Percentiles rank a stretch among this genome's conserved stretches.
Conservation (phyloP, 371 early-diverging fungal genomes). For the Syncephalastrum sp. region DNA sequence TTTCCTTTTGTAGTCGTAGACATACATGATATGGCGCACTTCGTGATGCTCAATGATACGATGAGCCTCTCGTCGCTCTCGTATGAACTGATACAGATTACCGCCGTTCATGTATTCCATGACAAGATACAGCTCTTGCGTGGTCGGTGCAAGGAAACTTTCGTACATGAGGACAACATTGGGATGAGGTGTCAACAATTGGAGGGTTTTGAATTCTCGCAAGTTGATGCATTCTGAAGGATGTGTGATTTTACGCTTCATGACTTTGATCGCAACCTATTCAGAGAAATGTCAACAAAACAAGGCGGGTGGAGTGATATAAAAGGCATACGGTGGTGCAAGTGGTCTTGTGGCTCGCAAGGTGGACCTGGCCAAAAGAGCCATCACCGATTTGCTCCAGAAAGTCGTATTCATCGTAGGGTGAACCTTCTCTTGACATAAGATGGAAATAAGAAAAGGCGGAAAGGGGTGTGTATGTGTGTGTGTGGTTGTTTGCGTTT, state of each 20-base stretch:
- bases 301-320: not conserved
- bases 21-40: slow-evolving; percentile 12
- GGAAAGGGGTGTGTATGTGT: not conserved
- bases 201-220: slow-evolving; percentile 72
- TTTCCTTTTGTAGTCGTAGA: not conserved
- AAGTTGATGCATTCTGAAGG: slow-evolving; percentile 74
- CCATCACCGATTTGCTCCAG: slow-evolving; percentile 85
- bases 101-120: slow-evolving; percentile 91
- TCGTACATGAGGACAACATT: slow-evolving; percentile 85
- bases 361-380: slow-evolving; percentile 87
- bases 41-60: slow-evolving; percentile 7
- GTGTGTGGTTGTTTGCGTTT: too few species aligned
- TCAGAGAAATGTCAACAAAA: not conserved
- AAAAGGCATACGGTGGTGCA: slow-evolving; percentile 64
- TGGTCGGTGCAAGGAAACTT: slow-evolving; percentile 70
- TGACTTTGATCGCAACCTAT: slow-evolving; percentile 92
- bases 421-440: slow-evolving; percentile 23
- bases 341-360: slow-evolving; percentile 66
- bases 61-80: slow-evolving; percentile 57
- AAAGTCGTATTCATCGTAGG: slow-evolving; percentile 64
- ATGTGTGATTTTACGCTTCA: slow-evolving; percentile 84
- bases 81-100: slow-evolving; percentile 88
- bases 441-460: not conserved
- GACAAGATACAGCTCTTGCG: slow-evolving; percentile 78
- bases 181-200: slow-evolving; percentile 64